Evolutionary conservation across 2,329 filamentous ascomycete genomes (phyloP).

Genomic region (Arthrobotrys sphaeroides): DNA sequence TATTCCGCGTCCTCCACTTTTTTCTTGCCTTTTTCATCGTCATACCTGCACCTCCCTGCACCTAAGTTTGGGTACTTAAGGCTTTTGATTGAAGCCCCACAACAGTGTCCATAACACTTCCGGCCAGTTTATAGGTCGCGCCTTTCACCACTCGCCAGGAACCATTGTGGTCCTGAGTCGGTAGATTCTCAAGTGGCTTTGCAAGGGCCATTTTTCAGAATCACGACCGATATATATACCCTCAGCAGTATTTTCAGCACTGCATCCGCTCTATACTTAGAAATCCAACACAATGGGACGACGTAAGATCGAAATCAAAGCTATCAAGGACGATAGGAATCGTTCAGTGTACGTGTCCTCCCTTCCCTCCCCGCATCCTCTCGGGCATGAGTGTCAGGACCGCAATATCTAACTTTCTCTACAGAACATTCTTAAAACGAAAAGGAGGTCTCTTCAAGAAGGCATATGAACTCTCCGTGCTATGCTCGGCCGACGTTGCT

Average conservation of each 20-base stretch:
- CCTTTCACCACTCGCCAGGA: not conserved
- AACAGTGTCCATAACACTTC: not conserved
- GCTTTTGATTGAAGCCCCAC: not conserved
- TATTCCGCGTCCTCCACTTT: not conserved
- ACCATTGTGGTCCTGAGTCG: constrained; percentile 2
- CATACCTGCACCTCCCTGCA: not conserved
- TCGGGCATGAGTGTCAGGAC: not conserved
- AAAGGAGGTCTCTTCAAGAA: constrained; percentile 99
- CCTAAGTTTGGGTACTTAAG: constrained; percentile 2
- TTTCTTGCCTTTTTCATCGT: too few species aligned
- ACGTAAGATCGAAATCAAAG: constrained; percentile 99
- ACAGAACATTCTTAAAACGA: constrained; percentile 94
- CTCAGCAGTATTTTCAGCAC: not conserved
- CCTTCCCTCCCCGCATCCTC: not conserved
- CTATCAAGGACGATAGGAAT: constrained; percentile 98
- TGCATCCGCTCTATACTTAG: not conserved
- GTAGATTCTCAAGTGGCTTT: not conserved
- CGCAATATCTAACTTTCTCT: constrained; percentile 9
- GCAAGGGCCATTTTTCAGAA: not conserved
- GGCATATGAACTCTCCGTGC: constrained; percentile 95
- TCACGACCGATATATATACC: not conserved
- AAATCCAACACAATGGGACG: constrained; percentile 76
- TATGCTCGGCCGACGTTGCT: constrained; percentile 97
- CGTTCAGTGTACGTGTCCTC: constrained; percentile 85
- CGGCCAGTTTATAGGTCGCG: constrained; percentile 1